Evolutionary conservation across 2,329 filamentous ascomycete species (phyloP).

Genomic region (Botrytis tulipae): DNA sequence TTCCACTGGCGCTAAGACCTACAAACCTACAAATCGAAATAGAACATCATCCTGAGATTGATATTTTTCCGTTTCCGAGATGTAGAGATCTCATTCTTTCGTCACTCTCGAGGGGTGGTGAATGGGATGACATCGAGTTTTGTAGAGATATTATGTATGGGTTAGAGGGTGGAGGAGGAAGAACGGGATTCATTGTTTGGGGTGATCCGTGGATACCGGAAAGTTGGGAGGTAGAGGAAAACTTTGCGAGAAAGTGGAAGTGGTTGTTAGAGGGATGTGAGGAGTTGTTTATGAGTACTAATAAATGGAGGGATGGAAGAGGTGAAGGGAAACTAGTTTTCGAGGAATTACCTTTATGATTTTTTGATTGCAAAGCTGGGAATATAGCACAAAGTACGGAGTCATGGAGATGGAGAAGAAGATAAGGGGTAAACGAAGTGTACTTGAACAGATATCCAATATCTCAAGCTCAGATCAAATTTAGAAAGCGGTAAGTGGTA

Average conservation of each 20-base stretch:
- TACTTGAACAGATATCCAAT: neutral
- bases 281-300: slow-evolving; percentile 42
- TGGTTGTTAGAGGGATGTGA: slow-evolving; percentile 42
- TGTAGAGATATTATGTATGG: slow-evolving; percentile 42
- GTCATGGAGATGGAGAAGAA: neutral
- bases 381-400: too few species aligned
- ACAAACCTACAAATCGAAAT: slow-evolving; percentile 41
- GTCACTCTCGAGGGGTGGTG: slow-evolving; percentile 37
- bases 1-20: slow-evolving; percentile 37
- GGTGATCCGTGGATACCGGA: slow-evolving; percentile 46
- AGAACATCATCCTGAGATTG: slow-evolving; percentile 44
- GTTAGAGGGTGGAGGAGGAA: slow-evolving; percentile 25
- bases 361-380: neutral
- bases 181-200: slow-evolving; percentile 48
- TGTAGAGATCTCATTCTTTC: slow-evolving; percentile 43
- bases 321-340: slow-evolving; percentile 25
- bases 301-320: slow-evolving; percentile 39
- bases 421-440: too few species aligned
- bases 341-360: neutral
- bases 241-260: slow-evolving; percentile 48
- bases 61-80: slow-evolving; percentile 41
- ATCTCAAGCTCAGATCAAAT: neutral
- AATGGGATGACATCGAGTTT: slow-evolving; percentile 40
- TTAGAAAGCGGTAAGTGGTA: neutral
- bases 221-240: slow-evolving; percentile 49